Base-by-base conservation (phyloP, 1,139 yeast genomes). In the Hyphopichia burtonii region DNA sequence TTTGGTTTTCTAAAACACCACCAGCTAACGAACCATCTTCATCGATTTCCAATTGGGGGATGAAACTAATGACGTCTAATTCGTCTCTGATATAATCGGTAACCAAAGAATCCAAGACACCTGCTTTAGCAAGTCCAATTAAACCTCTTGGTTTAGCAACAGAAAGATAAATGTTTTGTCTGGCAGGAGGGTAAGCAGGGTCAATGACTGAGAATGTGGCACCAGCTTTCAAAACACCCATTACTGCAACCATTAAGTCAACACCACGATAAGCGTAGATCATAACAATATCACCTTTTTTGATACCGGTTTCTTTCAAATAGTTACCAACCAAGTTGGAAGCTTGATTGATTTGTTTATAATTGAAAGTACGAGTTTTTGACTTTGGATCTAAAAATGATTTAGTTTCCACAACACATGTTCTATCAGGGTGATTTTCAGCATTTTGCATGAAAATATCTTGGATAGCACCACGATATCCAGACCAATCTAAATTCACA, bases 141-240 rank as follows among this genome's bases (percentile, higher is more conserved):
- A 93, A 75, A 48, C 96, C 99, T 54, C 71, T 80, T 34, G 99
- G 99, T 62, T 86, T 83, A 33, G 99, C 98, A 12, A 93, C 99
- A 31, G 86, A 81, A 47, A 93, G 76, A 61, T 93, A 93, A 49
- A 93, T 82, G 53, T 88, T 93, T 65, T 93, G 99, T 66, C 99
- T 82, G 8, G 96, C 96, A 18, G 99, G 96, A 34, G 99, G 99
- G 63, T 93, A 93, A 2, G 99, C 98, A 6, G 99, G 99, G 59
- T 93, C 99, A 52, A 93, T 93, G 22, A 94, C 99, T 5, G 97
- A 91, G 61, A 93, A 93, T 0, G 99, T 91, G 15, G 96, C 99
- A 52, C 99, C 99, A 1, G 99, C 97, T 67, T 93, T 93, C 58
- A 93, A 76, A 31, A 89, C 96, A 63, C 98, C 99, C 89, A 93